Evolutionary conservation across 2,329 filamentous ascomycete species (phyloP), one percentile per base, ranked within the genome.

Genomic region (Exophiala sp.): DNA sequence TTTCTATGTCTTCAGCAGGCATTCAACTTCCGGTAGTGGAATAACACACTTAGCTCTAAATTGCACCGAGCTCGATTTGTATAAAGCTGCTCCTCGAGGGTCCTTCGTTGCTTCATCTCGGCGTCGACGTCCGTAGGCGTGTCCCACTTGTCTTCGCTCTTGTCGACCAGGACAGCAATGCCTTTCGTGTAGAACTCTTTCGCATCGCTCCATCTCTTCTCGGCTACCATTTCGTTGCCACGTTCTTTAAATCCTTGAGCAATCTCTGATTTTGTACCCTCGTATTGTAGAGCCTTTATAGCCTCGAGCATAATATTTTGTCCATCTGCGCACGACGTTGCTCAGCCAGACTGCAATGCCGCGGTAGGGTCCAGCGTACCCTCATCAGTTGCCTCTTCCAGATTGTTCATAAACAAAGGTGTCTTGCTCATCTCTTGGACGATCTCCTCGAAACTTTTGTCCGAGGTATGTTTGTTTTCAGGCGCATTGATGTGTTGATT

Each of bases 341-440:
- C 48, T 61, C 43, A 57, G 29, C 41, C 42, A 52, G 37, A 14
- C 38, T 39, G 37, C 24, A 46, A 42, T 43, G 48, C 39, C 30
- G 41, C 22, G 19, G 38, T 48, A 9, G 43, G 32, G 21, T 46
- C 27, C 18, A 22, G 50, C 55, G 44, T 63, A 72, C 76, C 74
- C 54, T 76, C 74, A 50, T 75, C 77, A 46, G 75, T 76, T 10
- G 76, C 77, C 52, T 79, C 77, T 51, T 79, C 87, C 27, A 96
- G 76, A 59, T 87, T 83, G 23, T 89, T 97, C 93, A 98, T 98
- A 75, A 98, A 98, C 30, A 98, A 78, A 5, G 93, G 93, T 41
- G 79, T 76, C 57, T 81, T 80, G 63, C 85, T 85, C 70, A 87
- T 73, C 61, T 84, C 79, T 40, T 74, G 70, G 34, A 83, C 63